Conservation (phyloP, 179 eudicot species). For the Heliamphora pulchella region DNA sequence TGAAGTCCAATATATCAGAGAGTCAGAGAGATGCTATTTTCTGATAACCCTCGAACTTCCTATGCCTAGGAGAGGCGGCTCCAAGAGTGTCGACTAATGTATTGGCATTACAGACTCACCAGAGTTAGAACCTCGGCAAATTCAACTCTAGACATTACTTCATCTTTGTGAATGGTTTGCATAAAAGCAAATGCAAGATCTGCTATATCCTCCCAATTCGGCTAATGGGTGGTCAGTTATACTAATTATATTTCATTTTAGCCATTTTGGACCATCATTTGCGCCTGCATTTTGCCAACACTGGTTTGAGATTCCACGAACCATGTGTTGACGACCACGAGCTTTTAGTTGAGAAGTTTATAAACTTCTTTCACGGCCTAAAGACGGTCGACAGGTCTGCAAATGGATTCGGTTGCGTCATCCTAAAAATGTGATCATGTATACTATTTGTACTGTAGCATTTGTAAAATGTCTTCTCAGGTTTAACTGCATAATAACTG, state of each 20-base stretch:
- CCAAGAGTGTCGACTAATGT: conserved; percentile 27
- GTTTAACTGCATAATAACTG: neutral
- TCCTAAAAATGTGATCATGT: neutral
- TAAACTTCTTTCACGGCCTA: neutral
- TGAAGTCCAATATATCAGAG: conserved; percentile 85
- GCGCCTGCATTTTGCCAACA: neutral
- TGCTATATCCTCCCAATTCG: conserved; percentile 9
- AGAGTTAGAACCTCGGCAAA: neutral
- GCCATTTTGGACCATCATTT: conserved; percentile 9
- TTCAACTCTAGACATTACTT: conserved; percentile 5
- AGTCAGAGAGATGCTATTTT: conserved; percentile 83
- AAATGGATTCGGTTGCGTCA: neutral
- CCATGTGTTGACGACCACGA: neutral
- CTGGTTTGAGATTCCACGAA: neutral
- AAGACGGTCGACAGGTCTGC: conserved; percentile 6
- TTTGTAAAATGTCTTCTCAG: neutral
- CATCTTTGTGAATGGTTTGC: neutral
- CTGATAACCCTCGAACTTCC: conserved; percentile 67
- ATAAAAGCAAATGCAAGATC: neutral
- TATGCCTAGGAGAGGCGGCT: conserved; percentile 33
- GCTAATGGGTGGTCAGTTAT: neutral
- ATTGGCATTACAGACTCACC: neutral
- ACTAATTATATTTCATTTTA: neutral
- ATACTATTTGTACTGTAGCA: neutral
- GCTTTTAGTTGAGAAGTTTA: neutral